These are phyloP conservation scores for Clausena lansium DNA, from an alignment of 345 rosid species.

Conservation along the genomic window DNA sequence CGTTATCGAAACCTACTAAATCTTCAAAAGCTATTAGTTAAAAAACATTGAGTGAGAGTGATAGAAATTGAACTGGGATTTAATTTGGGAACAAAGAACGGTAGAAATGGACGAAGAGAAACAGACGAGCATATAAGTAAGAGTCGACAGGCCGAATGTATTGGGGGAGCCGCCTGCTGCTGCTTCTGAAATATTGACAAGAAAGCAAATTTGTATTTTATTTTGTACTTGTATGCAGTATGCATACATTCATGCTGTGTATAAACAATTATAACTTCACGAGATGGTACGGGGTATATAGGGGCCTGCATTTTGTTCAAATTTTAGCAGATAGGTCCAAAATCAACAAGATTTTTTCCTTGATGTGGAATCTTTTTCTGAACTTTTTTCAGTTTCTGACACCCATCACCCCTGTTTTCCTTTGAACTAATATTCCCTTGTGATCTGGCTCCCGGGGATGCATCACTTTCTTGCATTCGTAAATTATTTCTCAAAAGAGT, in stretches of 20 bases:
- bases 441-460: conserved; percentile 14
- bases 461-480: neutral
- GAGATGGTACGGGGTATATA: neutral
- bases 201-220: neutral
- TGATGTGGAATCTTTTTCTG: conserved; percentile 43
- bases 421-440: conserved; percentile 43
- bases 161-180: conserved; percentile 22
- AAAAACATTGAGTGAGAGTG: no score
- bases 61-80: neutral
- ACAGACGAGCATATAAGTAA: conserved; percentile 15
- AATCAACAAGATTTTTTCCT: conserved; percentile 16
- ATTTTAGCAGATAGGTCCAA: conserved; percentile 1
- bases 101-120: conserved; percentile 22
- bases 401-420: conserved; percentile 10
- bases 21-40: no score
- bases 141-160: conserved; percentile 27
- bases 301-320: neutral
- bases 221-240: no score
- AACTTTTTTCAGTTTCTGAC: conserved; percentile 28
- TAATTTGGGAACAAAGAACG: neutral
- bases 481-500: neutral
- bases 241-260: neutral
- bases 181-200: neutral
- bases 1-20: neutral
- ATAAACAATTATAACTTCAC: neutral